Evolutionary conservation across 1,139 yeast species (phyloP), one percentile per base, ranked within the genome.

Genomic region (Debaryomyces sp.): DNA sequence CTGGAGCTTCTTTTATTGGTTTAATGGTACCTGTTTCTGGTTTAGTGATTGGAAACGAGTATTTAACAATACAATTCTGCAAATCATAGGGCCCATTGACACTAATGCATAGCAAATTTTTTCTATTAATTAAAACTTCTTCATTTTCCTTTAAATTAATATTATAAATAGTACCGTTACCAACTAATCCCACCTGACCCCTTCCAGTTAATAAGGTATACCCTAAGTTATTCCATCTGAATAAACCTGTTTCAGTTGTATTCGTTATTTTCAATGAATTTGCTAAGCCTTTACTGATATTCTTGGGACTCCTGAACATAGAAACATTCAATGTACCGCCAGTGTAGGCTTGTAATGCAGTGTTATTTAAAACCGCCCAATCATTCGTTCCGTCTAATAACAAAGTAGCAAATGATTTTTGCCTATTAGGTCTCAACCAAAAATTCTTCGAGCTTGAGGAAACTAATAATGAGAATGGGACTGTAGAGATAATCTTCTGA

Each of bases 171-270:
- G 79, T 71, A 0, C 89, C 88, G 27, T 69, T 67, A 1, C 87
- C 88, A 13, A 74, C 77, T n/a, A 84, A 54, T 2, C 83, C 84
- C 1, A 74, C 73, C 47, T 74, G 77, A 0, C 89, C 89, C 52
- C 89, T 68, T 0, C 89, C 89, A 30, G 78, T 73, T 7, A 82
- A 55, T 36, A 80, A 67, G 0, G 75, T 67, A 56, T 75, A 83
- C 0, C 83, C 84, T 3, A 62, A 49, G 38, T 60, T 60, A 41
- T 54, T 54, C 70, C 70, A 72, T 26, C 54, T 57, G 50, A 58
- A 57, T 26, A 78, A 58, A 0, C 82, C 82, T 1, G 80, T 73
- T 2, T 58, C 50, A 1, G 68, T 56, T 15, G 63, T 53, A 2
- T 51, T 43, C 7, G 67, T 55, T 22, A 64, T 50, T 2, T 58